Evolutionary conservation across 805 yeast genomes (phyloP).

Genomic region (Myxozyma melibiosi): DNA sequence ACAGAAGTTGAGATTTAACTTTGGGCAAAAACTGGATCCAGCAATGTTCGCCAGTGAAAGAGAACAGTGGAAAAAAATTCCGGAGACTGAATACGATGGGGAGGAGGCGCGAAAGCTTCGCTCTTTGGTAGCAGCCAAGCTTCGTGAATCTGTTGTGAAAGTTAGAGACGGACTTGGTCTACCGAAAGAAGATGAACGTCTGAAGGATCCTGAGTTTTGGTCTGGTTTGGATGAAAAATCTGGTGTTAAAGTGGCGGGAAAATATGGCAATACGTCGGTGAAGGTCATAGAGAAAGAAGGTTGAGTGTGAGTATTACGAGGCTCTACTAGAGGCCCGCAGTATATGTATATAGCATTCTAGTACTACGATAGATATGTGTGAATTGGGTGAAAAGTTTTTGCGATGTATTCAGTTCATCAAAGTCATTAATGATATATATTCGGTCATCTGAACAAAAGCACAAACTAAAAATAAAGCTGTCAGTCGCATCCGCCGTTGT

Average conservation of each 20-base stretch:
- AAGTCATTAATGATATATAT: too few species aligned
- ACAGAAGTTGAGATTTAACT: slow-evolving; percentile 59
- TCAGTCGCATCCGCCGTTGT: not conserved
- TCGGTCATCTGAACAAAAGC: too few species aligned
- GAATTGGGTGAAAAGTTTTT: too few species aligned
- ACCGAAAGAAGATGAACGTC: slow-evolving; percentile 66
- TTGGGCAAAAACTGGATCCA: slow-evolving; percentile 74
- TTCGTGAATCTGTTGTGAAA: slow-evolving; percentile 59
- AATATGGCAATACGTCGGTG: slow-evolving; percentile 46
- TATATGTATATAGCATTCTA: too few species aligned
- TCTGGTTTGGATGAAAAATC: slow-evolving; percentile 58
- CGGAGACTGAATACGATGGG: slow-evolving; percentile 62
- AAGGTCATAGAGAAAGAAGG: slow-evolving; percentile 28
- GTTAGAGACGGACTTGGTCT: slow-evolving; percentile 39
- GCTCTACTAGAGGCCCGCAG: too few species aligned
- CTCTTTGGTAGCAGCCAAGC: slow-evolving; percentile 65
- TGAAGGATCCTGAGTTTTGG: slow-evolving; percentile 77
- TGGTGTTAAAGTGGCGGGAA: slow-evolving; percentile 72
- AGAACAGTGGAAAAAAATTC: slow-evolving; percentile 66
- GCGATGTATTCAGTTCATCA: too few species aligned
- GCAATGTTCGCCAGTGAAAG: slow-evolving; percentile 61
- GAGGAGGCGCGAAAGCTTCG: slow-evolving; percentile 66
- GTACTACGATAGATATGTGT: too few species aligned
- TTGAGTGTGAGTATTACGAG: not conserved
- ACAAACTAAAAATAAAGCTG: too few species aligned